A percentile compares a stretch with the other conserved stretches of the same genome.
Evolutionary conservation across 1,284 basidiomycete genomes (phyloP).

Genomic region (Trichosporon sp.): DNA sequence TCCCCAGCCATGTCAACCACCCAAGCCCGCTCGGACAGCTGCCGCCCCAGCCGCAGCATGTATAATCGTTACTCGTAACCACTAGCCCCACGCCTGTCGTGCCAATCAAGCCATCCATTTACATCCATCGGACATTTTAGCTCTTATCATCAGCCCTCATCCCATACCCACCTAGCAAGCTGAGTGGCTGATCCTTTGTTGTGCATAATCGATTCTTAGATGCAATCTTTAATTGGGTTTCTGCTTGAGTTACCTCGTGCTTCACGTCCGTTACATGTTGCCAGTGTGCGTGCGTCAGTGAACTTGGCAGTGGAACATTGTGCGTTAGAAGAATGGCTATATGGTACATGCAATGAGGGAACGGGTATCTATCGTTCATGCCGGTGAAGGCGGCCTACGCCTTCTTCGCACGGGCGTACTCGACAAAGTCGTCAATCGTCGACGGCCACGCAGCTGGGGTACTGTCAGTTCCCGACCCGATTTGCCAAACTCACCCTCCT

Average conservation of each 20-base stretch:
- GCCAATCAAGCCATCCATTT: not conserved
- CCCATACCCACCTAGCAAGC: not conserved
- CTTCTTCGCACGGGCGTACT: slow-evolving; percentile 44
- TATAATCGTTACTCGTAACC: not conserved
- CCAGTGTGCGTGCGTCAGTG: not conserved
- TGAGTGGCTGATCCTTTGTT: not conserved
- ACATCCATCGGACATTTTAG: not conserved
- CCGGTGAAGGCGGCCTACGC: not conserved
- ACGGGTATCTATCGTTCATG: slow-evolving; percentile 15
- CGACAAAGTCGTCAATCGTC: slow-evolving; percentile 58
- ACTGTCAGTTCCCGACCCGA: not conserved
- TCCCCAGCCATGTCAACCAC: not conserved
- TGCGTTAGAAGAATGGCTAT: not conserved
- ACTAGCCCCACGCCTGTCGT: not conserved
- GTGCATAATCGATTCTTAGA: slow-evolving; percentile 7
- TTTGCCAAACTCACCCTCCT: slow-evolving; percentile 66
- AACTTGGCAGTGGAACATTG: not conserved
- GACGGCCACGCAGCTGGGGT: slow-evolving; percentile 56
- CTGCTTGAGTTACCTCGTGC: not conserved
- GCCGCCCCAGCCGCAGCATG: slow-evolving; percentile 7
- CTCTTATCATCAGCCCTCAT: not conserved
- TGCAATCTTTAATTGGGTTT: slow-evolving; percentile 13
- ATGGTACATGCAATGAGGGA: slow-evolving; percentile 19
- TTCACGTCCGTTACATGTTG: not conserved
- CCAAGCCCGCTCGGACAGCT: slow-evolving; percentile 4